Evolutionary conservation across 2,329 filamentous ascomycete genomes (phyloP).

Genomic region (Ophiostoma sp.): DNA sequence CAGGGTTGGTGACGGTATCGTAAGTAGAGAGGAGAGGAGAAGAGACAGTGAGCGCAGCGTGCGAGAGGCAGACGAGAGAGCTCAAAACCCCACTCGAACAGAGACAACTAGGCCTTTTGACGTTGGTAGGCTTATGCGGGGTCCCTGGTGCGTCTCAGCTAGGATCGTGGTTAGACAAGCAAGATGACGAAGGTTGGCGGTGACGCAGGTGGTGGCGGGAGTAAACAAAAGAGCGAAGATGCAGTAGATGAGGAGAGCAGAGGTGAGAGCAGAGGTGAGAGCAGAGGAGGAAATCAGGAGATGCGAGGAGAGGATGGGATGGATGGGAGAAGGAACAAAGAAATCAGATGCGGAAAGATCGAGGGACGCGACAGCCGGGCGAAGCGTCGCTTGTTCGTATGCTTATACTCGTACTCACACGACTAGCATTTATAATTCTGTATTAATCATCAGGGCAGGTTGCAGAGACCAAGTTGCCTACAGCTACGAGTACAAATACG

Average conservation of each 20-base stretch:
- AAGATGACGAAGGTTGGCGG: not conserved
- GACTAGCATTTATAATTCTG: not conserved
- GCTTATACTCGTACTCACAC: not conserved
- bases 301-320: not conserved
- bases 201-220: not conserved
- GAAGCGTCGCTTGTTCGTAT: not conserved
- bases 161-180: not conserved
- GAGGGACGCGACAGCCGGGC: not conserved
- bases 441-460: conserved; percentile 4
- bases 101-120: conserved; percentile 8
- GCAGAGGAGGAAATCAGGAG: not conserved
- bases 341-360: not conserved
- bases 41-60: not conserved
- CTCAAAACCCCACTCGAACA: conserved; percentile 21
- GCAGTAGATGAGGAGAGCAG: too few relatives aligned
- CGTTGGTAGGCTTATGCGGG: conserved; percentile 20
- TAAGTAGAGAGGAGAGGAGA: not conserved
- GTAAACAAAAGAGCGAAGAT: not conserved
- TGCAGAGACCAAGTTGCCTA: not conserved
- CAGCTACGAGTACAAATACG: not conserved
- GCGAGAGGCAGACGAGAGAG: conserved; percentile 9
- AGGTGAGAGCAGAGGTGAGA: not conserved
- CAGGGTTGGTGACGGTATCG: not conserved
- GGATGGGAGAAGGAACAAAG: not conserved
- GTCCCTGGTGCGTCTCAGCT: conserved; percentile 11